A percentile compares a stretch with the other conserved stretches of the same genome.
Evolutionary conservation across 768 basidiomycete genomes (phyloP).

Genomic region (Tricholoma furcatifolium): DNA sequence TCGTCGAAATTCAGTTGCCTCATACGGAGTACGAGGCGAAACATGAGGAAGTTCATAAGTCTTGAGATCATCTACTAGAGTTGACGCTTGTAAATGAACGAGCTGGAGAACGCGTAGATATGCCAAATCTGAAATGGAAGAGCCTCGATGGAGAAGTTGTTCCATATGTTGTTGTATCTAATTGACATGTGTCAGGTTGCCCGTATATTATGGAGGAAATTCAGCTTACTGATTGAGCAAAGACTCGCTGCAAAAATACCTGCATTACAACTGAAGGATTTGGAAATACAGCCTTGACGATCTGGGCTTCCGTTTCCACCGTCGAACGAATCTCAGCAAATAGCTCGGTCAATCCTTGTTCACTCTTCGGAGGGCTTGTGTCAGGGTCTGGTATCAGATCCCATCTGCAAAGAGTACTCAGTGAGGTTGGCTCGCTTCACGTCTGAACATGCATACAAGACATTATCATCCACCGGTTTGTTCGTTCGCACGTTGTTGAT

Average conservation of each 20-base stretch:
- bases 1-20: slow-evolving; percentile 58
- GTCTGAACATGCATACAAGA: slow-evolving; percentile 41
- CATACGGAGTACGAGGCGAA: slow-evolving; percentile 62
- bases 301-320: slow-evolving; percentile 94
- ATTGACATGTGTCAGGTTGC: background rate
- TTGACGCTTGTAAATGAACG: slow-evolving; percentile 74
- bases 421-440: background rate
- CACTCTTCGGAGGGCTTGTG: slow-evolving; percentile 69
- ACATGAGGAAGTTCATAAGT: slow-evolving; percentile 79
- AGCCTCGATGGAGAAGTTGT: slow-evolving; percentile 73
- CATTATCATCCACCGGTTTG: slow-evolving; percentile 51
- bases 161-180: slow-evolving; percentile 98
- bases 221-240: slow-evolving; percentile 85
- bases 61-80: slow-evolving; percentile 89
- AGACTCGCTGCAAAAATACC: slow-evolving; percentile 95
- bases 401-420: slow-evolving; percentile 59
- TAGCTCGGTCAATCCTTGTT: slow-evolving; percentile 75
- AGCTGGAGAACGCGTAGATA: slow-evolving; percentile 90
- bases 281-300: slow-evolving; percentile 98
- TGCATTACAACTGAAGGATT: slow-evolving; percentile 97
- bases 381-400: slow-evolving; percentile 76
- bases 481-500: slow-evolving; percentile 84
- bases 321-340: slow-evolving; percentile 88
- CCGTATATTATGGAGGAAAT: background rate
- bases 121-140: slow-evolving; percentile 80